Evolutionary conservation across 192 early-diverging fungal genomes (phyloP).

Genomic region (Lunasporangiospora selenospora): DNA sequence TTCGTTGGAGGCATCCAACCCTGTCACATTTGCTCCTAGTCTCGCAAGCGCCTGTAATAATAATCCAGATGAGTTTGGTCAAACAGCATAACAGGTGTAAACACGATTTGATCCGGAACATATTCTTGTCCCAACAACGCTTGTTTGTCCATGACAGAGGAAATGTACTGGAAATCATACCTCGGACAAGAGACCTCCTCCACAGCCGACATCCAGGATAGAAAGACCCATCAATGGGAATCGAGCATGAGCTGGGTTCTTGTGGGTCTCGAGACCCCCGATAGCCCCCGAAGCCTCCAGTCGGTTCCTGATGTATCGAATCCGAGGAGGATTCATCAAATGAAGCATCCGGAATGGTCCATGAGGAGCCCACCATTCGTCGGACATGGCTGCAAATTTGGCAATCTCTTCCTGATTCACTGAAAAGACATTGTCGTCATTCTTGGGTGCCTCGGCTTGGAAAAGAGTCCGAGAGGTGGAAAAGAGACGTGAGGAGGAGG

Average conservation of each 20-base stretch:
- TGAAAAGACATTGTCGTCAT: too few species aligned
- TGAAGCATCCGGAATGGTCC: constrained; percentile 90
- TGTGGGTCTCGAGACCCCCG: background rate
- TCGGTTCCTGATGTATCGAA: constrained; percentile 76
- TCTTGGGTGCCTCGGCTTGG: too few species aligned
- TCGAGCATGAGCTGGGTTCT: constrained; percentile 15
- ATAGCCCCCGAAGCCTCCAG: constrained; percentile 25
- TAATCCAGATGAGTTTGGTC: background rate
- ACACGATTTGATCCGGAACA: background rate
- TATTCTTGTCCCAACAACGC: background rate
- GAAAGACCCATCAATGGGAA: constrained; percentile 60
- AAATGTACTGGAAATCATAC: constrained; percentile 25
- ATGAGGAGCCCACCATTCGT: constrained; percentile 90
- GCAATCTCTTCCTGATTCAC: constrained; percentile 74
- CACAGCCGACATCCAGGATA: constrained; percentile 93
- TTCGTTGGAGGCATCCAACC: constrained; percentile 86
- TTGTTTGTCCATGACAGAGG: background rate
- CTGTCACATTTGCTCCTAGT: constrained; percentile 74
- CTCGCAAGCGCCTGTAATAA: constrained; percentile 69
- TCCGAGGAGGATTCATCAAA: constrained; percentile 71
- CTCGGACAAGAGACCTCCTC: constrained; percentile 92
- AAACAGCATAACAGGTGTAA: background rate
- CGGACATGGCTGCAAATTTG: constrained; percentile 76
- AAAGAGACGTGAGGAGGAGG: too few species aligned
- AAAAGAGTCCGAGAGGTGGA: too few species aligned